Base-by-base conservation (phyloP, 495 filamentous ascomycete genomes). In the Podospora pseudocomata region DNA sequence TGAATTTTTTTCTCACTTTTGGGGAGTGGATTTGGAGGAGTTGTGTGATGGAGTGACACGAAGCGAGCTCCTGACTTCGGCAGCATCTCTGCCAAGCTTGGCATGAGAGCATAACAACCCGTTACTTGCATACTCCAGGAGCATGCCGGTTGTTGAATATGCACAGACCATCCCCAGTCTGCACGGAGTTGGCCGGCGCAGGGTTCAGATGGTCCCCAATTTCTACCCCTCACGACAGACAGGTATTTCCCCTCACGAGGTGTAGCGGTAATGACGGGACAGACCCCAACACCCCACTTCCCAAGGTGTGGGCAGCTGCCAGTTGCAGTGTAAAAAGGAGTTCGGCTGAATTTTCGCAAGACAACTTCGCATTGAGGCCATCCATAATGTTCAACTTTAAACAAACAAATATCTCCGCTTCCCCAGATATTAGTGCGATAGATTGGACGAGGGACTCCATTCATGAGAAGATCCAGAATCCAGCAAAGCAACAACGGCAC, bases 371-470 rank as follows among this genome's bases (percentile, higher is more conserved):
- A 58, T 58, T 19, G 55, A 15, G n/a, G 5, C 27, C 60, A 62
- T 62, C 60, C 60, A 62, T 63, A 34, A 18, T n/a, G 11, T 63
- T 26, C 30, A 39, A 34, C 27, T 32, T 63, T 19, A 32, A 44
- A n/a, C 34, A n/a, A 32, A 32, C n/a, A 16, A 13, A 19, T 11
- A 44, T 63, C 61, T 20, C 61, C 61, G 61, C 61, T 63, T 63
- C 61, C 61, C 61, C 61, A 63, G 61, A 32, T 39, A 63, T 63
- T 44, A 49, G 61, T 63, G 61, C 30, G 61, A 44, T 6, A 5
- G 30, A 61, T 18, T 18, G 20, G 56, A 61, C 59, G 59, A 61
- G 59, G 59, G 59, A 30, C 26, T 30, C 59, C 26, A 61, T 61
- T 61, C 26, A 26, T 18, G 58, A 20, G 59, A 26, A 49, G 39